phyloP scores from a whole-genome alignment of 768 basidiomycete genomes.

The Botryobasidium botryosum region DNA sequence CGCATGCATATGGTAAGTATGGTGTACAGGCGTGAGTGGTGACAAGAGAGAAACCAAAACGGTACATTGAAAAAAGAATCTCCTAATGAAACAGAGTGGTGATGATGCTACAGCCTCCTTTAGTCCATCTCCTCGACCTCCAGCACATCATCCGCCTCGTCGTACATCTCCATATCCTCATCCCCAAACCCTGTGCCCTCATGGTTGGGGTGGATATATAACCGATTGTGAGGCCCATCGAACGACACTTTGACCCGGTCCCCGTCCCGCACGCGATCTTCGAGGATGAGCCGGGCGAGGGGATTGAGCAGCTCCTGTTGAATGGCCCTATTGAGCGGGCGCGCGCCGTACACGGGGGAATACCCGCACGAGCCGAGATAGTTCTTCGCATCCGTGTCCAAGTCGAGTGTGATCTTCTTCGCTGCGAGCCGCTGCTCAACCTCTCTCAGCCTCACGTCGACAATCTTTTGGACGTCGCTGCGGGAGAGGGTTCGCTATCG shows the following conservation, averaged over 20 bases:
- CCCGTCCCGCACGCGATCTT: slow-evolving; percentile 64
- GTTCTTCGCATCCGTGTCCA: slow-evolving; percentile 60
- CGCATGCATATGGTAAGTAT: too few species aligned
- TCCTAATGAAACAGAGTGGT: too few species aligned
- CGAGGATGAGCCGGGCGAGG: slow-evolving; percentile 66
- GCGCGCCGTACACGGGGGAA: slow-evolving; percentile 73
- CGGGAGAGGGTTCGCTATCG: slow-evolving; percentile 63
- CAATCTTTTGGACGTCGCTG: slow-evolving; percentile 63
- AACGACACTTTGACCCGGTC: slow-evolving; percentile 63
- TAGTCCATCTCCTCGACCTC: slow-evolving; percentile 60
- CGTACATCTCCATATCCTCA: slow-evolving; percentile 43
- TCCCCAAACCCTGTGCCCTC: slow-evolving; percentile 27
- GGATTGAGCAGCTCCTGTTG: slow-evolving; percentile 89
- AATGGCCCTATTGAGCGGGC: slow-evolving; percentile 81
- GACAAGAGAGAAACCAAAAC: too few species aligned
- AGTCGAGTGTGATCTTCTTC: slow-evolving; percentile 61
- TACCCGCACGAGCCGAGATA: slow-evolving; percentile 65
- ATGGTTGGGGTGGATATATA: slow-evolving; percentile 73
- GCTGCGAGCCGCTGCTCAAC: slow-evolving; percentile 64
- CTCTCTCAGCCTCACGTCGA: slow-evolving; percentile 76
- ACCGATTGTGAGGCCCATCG: slow-evolving; percentile 64
- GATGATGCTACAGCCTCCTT: slow-evolving; percentile 8
- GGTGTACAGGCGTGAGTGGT: too few species aligned
- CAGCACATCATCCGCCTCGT: slow-evolving; percentile 36
- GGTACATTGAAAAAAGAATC: too few species aligned